Evolutionary conservation across 805 yeast genomes (phyloP), one percentile per base, ranked within the genome.

Genomic region (Candida oleophila): DNA sequence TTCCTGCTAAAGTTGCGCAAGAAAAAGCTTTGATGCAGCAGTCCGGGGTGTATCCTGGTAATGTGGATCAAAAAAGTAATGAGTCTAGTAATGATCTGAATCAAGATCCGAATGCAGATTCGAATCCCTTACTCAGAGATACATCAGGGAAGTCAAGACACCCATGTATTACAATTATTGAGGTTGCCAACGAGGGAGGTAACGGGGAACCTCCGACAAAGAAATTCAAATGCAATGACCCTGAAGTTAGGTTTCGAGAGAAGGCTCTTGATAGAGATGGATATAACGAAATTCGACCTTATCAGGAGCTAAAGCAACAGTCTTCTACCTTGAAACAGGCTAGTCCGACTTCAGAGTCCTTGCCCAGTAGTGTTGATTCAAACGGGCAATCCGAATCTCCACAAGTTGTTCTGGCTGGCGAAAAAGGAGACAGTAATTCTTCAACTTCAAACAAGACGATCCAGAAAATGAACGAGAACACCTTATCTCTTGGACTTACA

Each of bases 401-500:
- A n/a, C 18, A 30, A n/a, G 41, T 33, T n/a, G 20, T n/a, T 11
- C 30, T 11, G 30, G 30, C 9, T 7, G 30, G 30, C 11, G 30
- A 25, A 5, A 25, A 5, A 11, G 30, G 5, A 5, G 11, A 25
- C 11, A 25, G 30, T 7, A 25, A 11, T 25, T 7, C 30, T 11
- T 25, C 11, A 11, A 11, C 30, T 25, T 11, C 30, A 5, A 11
- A 25, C 30, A 25, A 25, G 14, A 40, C 22, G 33, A 42, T 18
- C 20, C 40, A 43, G 18, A 15, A 52, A 9, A 55, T 63, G 51
- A 66, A 66, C 45, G 58, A 60, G 44, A 55, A 61, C 35, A 65
- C 70, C 4, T 46, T 67, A 5, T 38, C 67, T 3, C 51, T 67
- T n/a, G 75, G 75, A 1, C 56, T 69, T 32, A 65, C 72, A 1